Evolutionary conservation across 31 red algal species (phyloP).

Genomic region (Odonthalia washingtoniensis): DNA sequence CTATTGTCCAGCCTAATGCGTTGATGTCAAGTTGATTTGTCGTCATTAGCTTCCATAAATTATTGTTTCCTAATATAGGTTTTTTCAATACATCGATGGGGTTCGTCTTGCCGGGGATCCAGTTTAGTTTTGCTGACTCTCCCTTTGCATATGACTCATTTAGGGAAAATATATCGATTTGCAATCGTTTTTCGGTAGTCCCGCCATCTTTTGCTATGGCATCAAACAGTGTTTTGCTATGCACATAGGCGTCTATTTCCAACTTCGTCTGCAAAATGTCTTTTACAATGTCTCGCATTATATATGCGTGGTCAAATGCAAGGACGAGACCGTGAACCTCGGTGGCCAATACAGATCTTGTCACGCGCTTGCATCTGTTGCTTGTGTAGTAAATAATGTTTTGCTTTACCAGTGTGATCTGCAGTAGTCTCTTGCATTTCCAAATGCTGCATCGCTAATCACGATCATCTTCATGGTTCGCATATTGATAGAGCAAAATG

Average conservation of each 20-base stretch:
- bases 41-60: too few species aligned
- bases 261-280: not conserved
- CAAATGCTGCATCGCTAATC: conserved; percentile 13
- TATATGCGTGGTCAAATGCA: conserved; percentile 29
- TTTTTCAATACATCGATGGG: not conserved
- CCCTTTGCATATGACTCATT: conserved; percentile 12
- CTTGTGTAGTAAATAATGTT: conserved; percentile 19
- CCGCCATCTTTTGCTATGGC: conserved; percentile 11
- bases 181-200: not conserved
- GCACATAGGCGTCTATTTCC: conserved; percentile 9
- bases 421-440: not conserved
- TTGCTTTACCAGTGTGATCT: not conserved
- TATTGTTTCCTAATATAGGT: too few species aligned
- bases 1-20: too few species aligned
- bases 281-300: not conserved
- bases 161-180: not conserved
- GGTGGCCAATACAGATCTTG: conserved; percentile 15
- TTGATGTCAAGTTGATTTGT: too few species aligned
- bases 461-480: not conserved
- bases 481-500: not conserved
- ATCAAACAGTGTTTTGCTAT: conserved; percentile 23
- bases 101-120: not conserved
- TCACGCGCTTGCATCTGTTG: conserved; percentile 3
- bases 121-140: not conserved
- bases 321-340: conserved; percentile 9